Evolutionary conservation across 2,329 filamentous ascomycete genomes (phyloP).

Genomic region (Calonectria naviculata): DNA sequence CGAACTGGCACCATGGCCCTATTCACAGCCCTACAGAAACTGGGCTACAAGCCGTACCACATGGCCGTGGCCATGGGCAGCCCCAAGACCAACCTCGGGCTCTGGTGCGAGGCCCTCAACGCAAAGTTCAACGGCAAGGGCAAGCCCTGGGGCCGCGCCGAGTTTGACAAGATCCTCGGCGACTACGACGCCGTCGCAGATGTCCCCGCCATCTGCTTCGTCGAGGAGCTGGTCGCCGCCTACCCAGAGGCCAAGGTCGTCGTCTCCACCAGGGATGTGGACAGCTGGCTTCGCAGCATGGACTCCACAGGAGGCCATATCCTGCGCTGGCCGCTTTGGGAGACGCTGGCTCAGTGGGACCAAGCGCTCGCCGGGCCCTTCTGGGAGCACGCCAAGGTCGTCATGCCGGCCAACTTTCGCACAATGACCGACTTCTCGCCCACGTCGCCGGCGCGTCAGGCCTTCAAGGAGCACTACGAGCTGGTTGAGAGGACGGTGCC

Average conservation of each 20-base stretch:
- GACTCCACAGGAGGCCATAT: slow-evolving; percentile 20
- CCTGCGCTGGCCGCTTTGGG: slow-evolving; percentile 31
- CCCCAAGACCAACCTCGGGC: slow-evolving; percentile 17
- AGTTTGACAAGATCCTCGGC: slow-evolving; percentile 31
- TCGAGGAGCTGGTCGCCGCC: slow-evolving; percentile 27
- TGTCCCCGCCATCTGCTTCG: slow-evolving; percentile 28
- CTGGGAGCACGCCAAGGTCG: slow-evolving; percentile 27
- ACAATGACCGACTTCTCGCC: slow-evolving; percentile 6
- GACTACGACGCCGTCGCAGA: slow-evolving; percentile 23
- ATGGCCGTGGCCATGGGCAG: slow-evolving; percentile 16
- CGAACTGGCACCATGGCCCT: slow-evolving; percentile 18
- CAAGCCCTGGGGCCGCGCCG: slow-evolving; percentile 24
- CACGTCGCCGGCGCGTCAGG: not conserved
- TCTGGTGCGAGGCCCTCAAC: slow-evolving; percentile 34
- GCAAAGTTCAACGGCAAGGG: slow-evolving; percentile 29
- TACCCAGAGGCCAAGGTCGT: slow-evolving; percentile 32
- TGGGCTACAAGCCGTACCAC: slow-evolving; percentile 30
- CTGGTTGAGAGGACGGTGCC: slow-evolving; percentile 12
- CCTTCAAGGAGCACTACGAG: slow-evolving; percentile 16
- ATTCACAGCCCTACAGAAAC: slow-evolving; percentile 16
- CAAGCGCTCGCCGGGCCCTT: slow-evolving; percentile 13
- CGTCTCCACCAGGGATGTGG: slow-evolving; percentile 18
- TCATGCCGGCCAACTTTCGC: slow-evolving; percentile 5
- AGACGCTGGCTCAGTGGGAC: slow-evolving; percentile 25
- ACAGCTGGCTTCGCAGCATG: slow-evolving; percentile 29